Base-by-base conservation (phyloP, 2,329 filamentous ascomycete species). In the Cytospora piceae region DNA sequence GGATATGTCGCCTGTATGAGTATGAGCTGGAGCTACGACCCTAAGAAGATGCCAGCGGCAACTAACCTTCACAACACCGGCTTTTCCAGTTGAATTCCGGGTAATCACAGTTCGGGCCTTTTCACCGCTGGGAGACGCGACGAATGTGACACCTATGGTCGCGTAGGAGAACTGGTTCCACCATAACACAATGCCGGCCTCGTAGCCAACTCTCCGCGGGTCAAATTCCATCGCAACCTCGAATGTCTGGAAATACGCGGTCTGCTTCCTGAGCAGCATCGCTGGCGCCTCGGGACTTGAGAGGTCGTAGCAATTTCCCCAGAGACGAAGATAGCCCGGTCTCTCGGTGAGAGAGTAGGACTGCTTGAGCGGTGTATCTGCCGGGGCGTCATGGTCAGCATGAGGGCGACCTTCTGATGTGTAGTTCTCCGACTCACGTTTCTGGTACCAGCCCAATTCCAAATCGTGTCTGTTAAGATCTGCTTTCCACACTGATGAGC, bases 241-340 rank as follows among this genome's bases (percentile, higher is more conserved):
- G 71, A 82, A 86, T 0, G 68, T 74, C 53, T 81, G 80, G 22
- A 70, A 71, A 12, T 77, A 80, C 0, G 79, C 76, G 0, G 75
- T 78, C 70, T 87, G 85, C 65, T 87, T 87, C 11, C 85, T 78
- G 2, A 87, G 72, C 3, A 87, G 77, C 69, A 86, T 77, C 0
- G 84, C 81, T 0, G 85, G 83, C 24, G 79, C 79, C 22, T 81
- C 79, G 0, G 84, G 83, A 14, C 78, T 79, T 0, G 77, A 79
- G 0, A 87, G 77, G 5, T 78, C 78, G 67, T 84, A 87, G 11
- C 82, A 82, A 17, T 81, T 81, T 0, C 85, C 85, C 64, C 82
- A 78, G 0, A 87, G 71, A 4, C 82, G 79, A 1, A 87, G 73
- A 57, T 75, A 72, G 0, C 78, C 77, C 0, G 79, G 78, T 1